Evolutionary conservation across 1,139 yeast species (phyloP).

Genomic region (Lodderomyces theae): DNA sequence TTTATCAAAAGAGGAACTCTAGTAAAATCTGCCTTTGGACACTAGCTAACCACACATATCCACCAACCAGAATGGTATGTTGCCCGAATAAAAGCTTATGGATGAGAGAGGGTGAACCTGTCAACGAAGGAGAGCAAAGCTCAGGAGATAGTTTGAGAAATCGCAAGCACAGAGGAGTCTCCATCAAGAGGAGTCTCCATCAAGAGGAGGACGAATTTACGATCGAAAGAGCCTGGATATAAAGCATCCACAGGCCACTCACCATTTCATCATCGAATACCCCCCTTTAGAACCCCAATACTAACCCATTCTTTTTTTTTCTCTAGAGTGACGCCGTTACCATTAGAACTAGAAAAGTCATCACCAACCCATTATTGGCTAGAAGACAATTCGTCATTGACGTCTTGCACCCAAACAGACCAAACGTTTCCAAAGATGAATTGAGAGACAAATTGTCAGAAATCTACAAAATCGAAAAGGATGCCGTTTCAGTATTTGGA

Average conservation of each 20-base stretch:
- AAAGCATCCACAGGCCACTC: not conserved
- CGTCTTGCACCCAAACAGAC: constrained; percentile 99
- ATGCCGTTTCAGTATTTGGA: constrained; percentile 97
- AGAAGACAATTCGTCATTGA: constrained; percentile 99
- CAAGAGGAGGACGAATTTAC: too few species aligned
- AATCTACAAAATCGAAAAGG: constrained; percentile 97
- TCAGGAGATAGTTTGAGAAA: too few species aligned
- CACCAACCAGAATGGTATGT: constrained; percentile 3
- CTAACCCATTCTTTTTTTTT: constrained; percentile 4
- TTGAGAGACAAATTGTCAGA: constrained; percentile 96
- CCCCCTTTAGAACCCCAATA: not conserved
- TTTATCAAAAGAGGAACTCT: not conserved
- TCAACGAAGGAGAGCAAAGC: too few species aligned
- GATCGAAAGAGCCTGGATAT: too few species aligned
- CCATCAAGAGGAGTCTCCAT: too few species aligned
- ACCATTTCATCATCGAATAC: not conserved
- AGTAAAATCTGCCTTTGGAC: not conserved
- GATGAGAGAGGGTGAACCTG: too few species aligned
- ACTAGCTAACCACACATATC: not conserved
- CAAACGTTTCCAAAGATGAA: constrained; percentile 99
- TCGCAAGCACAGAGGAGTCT: too few species aligned
- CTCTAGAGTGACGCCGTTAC: constrained; percentile 95
- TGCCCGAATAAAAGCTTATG: not conserved
- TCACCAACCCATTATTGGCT: constrained; percentile 98
- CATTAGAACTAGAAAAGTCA: constrained; percentile 99